Evolutionary conservation across 2,329 filamentous ascomycete species (phyloP).

Genomic region (Purpureocillium lavendulum): DNA sequence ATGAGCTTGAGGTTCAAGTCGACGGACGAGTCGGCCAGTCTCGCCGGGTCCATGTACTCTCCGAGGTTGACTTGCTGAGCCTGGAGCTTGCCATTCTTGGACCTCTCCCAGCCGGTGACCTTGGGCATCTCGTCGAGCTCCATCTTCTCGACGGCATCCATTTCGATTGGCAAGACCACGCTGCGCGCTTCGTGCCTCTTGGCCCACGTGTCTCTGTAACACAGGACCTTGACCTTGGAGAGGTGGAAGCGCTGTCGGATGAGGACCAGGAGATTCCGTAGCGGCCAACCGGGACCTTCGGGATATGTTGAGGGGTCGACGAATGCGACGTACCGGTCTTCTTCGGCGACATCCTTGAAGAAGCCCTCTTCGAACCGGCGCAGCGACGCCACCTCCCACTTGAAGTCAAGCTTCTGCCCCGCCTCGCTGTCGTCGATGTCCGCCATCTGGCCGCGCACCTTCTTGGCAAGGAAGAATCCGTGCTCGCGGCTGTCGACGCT

Average conservation of each 20-base stretch:
- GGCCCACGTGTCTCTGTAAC: conserved; percentile 78
- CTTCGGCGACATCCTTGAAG: conserved; percentile 62
- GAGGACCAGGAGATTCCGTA: conserved; percentile 81
- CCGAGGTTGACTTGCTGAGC: conserved; percentile 74
- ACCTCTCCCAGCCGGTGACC: conserved; percentile 91
- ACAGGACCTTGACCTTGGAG: conserved; percentile 71
- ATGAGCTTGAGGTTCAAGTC: conserved; percentile 96
- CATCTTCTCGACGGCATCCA: conserved; percentile 37
- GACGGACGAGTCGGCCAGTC: conserved; percentile 85
- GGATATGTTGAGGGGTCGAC: conserved; percentile 88
- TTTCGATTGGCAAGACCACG: conserved; percentile 62
- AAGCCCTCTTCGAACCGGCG: conserved; percentile 79
- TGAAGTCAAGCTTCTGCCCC: conserved; percentile 46
- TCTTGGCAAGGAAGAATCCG: conserved; percentile 94
- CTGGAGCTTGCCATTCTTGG: conserved; percentile 66
- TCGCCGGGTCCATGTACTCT: conserved; percentile 86
- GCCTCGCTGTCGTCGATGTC: conserved; percentile 43
- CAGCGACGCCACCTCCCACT: conserved; percentile 71
- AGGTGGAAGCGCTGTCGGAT: conserved; percentile 76
- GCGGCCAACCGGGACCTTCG: conserved; percentile 82
- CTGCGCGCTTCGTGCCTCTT: conserved; percentile 74
- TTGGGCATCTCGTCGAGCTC: conserved; percentile 61
- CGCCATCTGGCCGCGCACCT: conserved; percentile 37
- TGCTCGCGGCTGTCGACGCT: conserved; percentile 74
- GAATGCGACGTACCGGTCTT: conserved; percentile 79